Evolutionary conservation across 345 rosid species (phyloP).

Genomic region (Moringa oleifera): DNA sequence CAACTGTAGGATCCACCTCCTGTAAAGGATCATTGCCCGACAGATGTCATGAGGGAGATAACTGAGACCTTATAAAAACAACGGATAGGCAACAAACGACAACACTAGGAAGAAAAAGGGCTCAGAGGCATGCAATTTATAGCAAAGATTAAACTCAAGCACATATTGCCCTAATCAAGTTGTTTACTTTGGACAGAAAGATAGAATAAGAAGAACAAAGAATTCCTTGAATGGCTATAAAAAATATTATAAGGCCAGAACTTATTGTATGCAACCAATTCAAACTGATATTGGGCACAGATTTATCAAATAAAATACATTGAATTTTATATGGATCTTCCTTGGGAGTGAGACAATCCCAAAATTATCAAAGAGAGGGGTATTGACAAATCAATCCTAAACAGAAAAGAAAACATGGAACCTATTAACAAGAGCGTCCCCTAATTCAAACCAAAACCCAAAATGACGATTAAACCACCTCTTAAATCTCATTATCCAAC

Average conservation of each 20-base stretch:
- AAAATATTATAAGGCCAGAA: neutral
- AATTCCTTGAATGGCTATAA: neutral
- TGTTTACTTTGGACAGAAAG: neutral
- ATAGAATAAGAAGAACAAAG: too few relatives aligned
- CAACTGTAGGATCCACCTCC: constrained; percentile 99
- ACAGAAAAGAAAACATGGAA: neutral
- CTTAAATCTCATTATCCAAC: neutral
- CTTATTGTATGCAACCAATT: neutral
- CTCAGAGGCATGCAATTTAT: too few relatives aligned
- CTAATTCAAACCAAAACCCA: neutral
- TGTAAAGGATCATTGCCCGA: constrained; percentile 16
- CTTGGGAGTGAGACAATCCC: neutral
- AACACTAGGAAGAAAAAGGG: neutral
- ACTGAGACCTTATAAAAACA: neutral
- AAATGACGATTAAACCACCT: neutral
- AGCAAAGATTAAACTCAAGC: too few relatives aligned
- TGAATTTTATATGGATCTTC: neutral
- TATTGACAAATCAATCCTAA: neutral
- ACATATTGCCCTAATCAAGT: too few relatives aligned
- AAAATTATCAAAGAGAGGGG: neutral
- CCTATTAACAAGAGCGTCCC: neutral
- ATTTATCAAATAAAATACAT: neutral
- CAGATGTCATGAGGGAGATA: neutral
- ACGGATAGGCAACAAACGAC: neutral
- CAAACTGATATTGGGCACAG: neutral